These are phyloP conservation scores for Margaritispora aquatica DNA, from an alignment of 495 filamentous ascomycete genomes.

Conservation along the genomic window DNA sequence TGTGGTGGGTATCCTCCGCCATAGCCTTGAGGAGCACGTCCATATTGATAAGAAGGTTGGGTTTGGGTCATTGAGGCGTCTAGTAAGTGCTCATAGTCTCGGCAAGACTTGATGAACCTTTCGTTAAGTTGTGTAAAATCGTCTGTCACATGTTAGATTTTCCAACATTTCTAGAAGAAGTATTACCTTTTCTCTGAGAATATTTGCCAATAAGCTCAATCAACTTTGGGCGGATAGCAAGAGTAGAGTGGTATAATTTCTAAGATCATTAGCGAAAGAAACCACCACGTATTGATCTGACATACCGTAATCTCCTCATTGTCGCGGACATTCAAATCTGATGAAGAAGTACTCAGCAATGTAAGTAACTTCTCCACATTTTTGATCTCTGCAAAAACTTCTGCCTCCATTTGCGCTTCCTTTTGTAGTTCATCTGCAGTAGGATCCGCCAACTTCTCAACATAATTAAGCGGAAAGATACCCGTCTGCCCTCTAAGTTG, in stretches of 20 bases:
- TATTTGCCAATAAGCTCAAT: slow-evolving; percentile 99
- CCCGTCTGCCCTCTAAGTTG: slow-evolving; percentile 90
- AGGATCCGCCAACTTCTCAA: slow-evolving; percentile 93
- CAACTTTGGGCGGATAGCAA: slow-evolving; percentile 91
- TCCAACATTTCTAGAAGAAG: neutral
- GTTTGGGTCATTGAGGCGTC: slow-evolving; percentile 94
- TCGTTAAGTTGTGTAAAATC: slow-evolving; percentile 98
- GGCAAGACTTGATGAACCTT: slow-evolving; percentile 97
- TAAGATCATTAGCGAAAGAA: slow-evolving; percentile 23
- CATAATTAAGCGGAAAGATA: slow-evolving; percentile 98
- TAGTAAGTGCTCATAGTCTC: slow-evolving; percentile 92
- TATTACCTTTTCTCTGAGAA: slow-evolving; percentile 92
- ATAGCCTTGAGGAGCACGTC: slow-evolving; percentile 18
- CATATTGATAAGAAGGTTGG: slow-evolving; percentile 50
- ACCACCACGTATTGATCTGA: neutral
- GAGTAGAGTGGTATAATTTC: slow-evolving; percentile 86
- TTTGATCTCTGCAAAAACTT: slow-evolving; percentile 97
- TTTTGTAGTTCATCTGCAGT: slow-evolving; percentile 91
- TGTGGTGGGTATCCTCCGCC: slow-evolving; percentile 39
- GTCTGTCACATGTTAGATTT: slow-evolving; percentile 43
- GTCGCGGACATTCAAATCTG: slow-evolving; percentile 77
- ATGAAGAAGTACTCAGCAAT: slow-evolving; percentile 87
- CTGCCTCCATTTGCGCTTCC: slow-evolving; percentile 94
- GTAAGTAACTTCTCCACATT: slow-evolving; percentile 97
- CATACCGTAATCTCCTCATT: slow-evolving; percentile 88